Percentiles rank a stretch among this genome's conserved stretches.
phyloP scores from a whole-genome alignment of 176 grass and related monocot species.

The Lolium perenne region DNA sequence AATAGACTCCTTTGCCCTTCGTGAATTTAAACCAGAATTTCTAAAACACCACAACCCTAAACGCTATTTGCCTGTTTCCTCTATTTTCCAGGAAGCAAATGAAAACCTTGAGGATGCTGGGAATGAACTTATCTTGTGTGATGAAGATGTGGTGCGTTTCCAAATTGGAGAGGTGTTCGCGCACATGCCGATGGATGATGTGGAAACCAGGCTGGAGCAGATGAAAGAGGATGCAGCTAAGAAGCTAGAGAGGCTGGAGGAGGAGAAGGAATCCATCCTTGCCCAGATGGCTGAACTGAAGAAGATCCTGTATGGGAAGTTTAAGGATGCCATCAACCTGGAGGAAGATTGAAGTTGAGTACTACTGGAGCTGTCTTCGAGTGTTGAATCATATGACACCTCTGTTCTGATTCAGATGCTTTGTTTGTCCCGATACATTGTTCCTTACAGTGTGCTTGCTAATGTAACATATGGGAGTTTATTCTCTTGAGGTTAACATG shows the following conservation, averaged over 20 bases:
- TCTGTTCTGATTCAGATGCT: not conserved
- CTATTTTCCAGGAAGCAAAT: constrained; percentile 73
- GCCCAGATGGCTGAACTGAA: constrained; percentile 87
- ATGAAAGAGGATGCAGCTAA: constrained; percentile 91
- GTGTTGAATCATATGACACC: not conserved
- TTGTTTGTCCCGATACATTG: not conserved
- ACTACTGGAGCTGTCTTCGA: not conserved
- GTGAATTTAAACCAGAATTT: not conserved
- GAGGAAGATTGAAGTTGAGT: constrained; percentile 74
- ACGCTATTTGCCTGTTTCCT: not conserved
- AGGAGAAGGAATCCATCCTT: constrained; percentile 83
- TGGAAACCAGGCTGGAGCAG: constrained; percentile 82
- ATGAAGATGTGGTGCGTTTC: constrained; percentile 92
- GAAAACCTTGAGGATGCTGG: constrained; percentile 95
- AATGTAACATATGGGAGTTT: not conserved
- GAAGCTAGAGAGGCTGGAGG: constrained; percentile 74
- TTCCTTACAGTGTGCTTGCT: not conserved
- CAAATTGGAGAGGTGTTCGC: constrained; percentile 93
- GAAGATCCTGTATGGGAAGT: constrained; percentile 94
- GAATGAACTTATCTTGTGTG: constrained; percentile 91
- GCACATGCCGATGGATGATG: constrained; percentile 85
- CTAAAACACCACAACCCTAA: not conserved
- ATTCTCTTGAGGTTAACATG: not conserved
- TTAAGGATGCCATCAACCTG: constrained; percentile 95
- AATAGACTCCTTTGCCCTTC: not conserved